phyloP scores from a whole-genome alignment of 208 protist species.

The Porcisia deanei region DNA sequence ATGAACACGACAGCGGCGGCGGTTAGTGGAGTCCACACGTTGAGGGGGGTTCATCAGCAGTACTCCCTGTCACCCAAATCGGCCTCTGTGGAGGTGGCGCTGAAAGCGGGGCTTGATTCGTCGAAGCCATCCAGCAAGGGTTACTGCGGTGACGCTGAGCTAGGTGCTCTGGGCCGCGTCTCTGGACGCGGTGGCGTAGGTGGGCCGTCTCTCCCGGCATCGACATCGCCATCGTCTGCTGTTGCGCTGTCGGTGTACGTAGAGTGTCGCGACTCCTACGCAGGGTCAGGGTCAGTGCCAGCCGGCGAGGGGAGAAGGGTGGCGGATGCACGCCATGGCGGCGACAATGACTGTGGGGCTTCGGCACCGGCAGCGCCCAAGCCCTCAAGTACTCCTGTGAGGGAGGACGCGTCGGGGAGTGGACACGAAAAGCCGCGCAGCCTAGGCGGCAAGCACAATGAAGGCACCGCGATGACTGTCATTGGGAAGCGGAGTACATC shows the following conservation, averaged over 20 bases:
- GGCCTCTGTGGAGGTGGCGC: neutral
- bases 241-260: neutral
- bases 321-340: neutral
- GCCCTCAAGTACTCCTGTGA: neutral
- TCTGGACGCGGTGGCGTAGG: neutral
- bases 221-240: neutral
- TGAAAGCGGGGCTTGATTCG: neutral
- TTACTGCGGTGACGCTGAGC: neutral
- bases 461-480: neutral
- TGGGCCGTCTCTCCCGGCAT: neutral
- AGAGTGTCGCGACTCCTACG: neutral
- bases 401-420: neutral
- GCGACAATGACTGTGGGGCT: neutral
- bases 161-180: neutral
- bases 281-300: neutral
- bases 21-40: neutral
- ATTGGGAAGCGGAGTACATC: neutral
- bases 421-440: neutral
- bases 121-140: neutral
- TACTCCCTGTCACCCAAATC: neutral
- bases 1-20: neutral
- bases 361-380: neutral
- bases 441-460: too few relatives aligned
- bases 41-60: neutral
- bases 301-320: neutral